phyloP scores from a whole-genome alignment of 192 early-diverging fungal genomes.

The Linnemannia exigua region DNA sequence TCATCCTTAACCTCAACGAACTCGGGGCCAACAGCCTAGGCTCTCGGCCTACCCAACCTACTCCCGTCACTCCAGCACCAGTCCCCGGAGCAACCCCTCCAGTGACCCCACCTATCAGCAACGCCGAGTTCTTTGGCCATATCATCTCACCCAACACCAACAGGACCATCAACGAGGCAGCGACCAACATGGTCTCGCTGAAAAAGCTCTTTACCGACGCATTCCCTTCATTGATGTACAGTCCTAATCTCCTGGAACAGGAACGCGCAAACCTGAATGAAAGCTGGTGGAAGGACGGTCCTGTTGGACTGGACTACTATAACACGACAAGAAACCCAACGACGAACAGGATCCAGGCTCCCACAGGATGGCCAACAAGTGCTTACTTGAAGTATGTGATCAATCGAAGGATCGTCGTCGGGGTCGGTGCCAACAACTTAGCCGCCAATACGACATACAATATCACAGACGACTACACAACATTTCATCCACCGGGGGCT shows the following conservation, averaged over 20 bases:
- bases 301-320: slow-evolving; percentile 50
- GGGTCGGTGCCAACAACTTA: slow-evolving; percentile 37
- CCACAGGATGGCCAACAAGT: slow-evolving; percentile 53
- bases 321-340: slow-evolving; percentile 28
- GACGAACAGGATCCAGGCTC: slow-evolving; percentile 14
- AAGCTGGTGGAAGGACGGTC: slow-evolving; percentile 40
- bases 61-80: neutral
- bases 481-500: slow-evolving; percentile 4
- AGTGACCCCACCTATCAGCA: slow-evolving; percentile 5
- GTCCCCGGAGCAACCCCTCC: neutral
- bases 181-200: slow-evolving; percentile 31
- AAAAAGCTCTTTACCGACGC: slow-evolving; percentile 36
- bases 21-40: slow-evolving; percentile 31
- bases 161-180: slow-evolving; percentile 24
- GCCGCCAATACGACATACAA: slow-evolving; percentile 37
- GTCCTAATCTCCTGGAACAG: slow-evolving; percentile 13
- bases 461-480: slow-evolving; percentile 40
- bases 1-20: slow-evolving; percentile 51
- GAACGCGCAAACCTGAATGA: slow-evolving; percentile 22
- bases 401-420: slow-evolving; percentile 25
- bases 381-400: slow-evolving; percentile 18
- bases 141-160: slow-evolving; percentile 49
- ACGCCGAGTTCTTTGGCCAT: slow-evolving; percentile 25
- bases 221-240: slow-evolving; percentile 34
- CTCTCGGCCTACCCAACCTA: neutral